These are phyloP conservation scores for Solanum neorickii DNA, from an alignment of 257 asterid genomes.

Conservation along the genomic window DNA sequence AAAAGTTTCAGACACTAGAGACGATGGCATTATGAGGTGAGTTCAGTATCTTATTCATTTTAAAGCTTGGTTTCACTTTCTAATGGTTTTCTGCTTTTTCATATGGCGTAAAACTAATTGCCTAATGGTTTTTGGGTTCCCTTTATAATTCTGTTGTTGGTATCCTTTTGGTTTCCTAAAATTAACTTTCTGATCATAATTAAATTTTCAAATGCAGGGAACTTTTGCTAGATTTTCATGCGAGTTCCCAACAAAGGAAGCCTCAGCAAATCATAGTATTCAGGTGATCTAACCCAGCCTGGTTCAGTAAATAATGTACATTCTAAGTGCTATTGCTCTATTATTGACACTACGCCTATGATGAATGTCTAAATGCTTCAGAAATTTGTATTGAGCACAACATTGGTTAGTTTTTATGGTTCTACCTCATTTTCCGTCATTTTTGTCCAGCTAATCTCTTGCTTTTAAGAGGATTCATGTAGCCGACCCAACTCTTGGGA, in stretches of 20 bases:
- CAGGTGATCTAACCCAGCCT: slow-evolving; percentile 28
- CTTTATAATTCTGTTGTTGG: background rate
- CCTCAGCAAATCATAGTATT: slow-evolving; percentile 78
- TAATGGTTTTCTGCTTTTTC: background rate
- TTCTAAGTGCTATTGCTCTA: background rate
- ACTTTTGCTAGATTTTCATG: slow-evolving; percentile 54
- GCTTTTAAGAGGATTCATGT: background rate
- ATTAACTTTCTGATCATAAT: background rate
- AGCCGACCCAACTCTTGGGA: background rate
- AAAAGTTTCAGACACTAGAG: slow-evolving; percentile 55
- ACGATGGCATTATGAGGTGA: slow-evolving; percentile 80
- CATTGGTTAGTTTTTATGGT: background rate
- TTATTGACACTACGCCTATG: background rate
- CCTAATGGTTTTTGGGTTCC: background rate
- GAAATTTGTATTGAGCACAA: background rate
- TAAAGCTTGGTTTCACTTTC: background rate
- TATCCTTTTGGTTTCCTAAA: background rate
- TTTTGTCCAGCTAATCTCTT: background rate
- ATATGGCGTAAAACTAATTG: background rate
- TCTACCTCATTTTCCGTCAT: background rate
- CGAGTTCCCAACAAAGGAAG: slow-evolving; percentile 60
- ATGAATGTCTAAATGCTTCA: background rate
- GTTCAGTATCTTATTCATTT: background rate
- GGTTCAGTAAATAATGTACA: background rate
- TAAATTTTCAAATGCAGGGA: slow-evolving; percentile 37